phyloP scores from a whole-genome alignment of 2,329 filamentous ascomycete species.

The Trichophyton mentagrophytes region DNA sequence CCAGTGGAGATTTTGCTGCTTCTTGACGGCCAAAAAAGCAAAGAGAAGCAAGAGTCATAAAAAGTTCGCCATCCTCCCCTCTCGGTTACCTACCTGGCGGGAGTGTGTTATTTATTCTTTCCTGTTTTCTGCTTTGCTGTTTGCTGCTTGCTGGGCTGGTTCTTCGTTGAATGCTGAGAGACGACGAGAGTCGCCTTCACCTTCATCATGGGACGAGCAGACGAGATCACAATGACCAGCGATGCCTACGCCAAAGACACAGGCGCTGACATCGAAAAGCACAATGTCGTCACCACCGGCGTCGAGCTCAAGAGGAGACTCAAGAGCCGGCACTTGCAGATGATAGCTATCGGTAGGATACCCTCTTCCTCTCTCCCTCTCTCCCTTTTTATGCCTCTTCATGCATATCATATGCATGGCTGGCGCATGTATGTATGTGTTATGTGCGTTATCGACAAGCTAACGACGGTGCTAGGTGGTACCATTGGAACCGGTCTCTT shows the following conservation, averaged over 20 bases:
- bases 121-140: not conserved
- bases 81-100: not conserved
- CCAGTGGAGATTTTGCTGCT: not conserved
- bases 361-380: not conserved
- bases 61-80: not conserved
- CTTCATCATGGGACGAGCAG: not conserved
- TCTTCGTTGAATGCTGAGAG: not conserved
- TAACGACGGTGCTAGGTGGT: constrained; percentile 30
- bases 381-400: not conserved
- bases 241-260: not conserved
- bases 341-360: constrained; percentile 70
- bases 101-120: too few relatives aligned
- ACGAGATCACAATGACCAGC: not conserved
- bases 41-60: not conserved
- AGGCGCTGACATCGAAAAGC: constrained; percentile 23
- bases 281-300: constrained; percentile 45
- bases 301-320: constrained; percentile 57
- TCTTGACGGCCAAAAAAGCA: not conserved
- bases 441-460: too few relatives aligned
- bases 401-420: not conserved
- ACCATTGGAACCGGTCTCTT: constrained; percentile 64
- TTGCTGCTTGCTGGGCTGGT: too few relatives aligned
- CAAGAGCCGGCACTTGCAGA: constrained; percentile 82
- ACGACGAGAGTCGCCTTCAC: not conserved
- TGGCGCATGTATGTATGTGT: too few relatives aligned